Conservation (phyloP, 2,329 filamentous ascomycete genomes). For the Keithomyces neogunnii region DNA sequence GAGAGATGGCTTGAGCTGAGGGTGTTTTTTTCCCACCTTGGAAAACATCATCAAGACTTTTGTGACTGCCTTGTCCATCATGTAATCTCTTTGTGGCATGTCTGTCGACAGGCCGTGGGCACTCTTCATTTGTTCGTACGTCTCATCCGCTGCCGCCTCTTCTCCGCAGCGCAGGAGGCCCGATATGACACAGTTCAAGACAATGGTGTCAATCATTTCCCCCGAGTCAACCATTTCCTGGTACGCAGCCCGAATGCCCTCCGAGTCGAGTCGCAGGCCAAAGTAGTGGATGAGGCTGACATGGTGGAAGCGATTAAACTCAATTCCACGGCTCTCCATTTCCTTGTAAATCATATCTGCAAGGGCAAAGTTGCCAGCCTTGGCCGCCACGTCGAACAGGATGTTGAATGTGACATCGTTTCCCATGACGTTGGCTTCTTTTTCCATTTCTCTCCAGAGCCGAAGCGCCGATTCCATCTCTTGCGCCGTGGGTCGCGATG, state of each 20-base stretch:
- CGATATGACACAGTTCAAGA: constrained; percentile 79
- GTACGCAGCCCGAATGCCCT: constrained; percentile 69
- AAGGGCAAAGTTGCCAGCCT: constrained; percentile 73
- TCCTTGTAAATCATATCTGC: constrained; percentile 80
- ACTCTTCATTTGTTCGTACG: constrained; percentile 78
- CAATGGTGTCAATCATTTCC: constrained; percentile 79
- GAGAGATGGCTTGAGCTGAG: constrained; percentile 40
- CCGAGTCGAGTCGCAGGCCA: constrained; percentile 65
- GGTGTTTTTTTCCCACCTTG: constrained; percentile 43
- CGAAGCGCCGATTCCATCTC: constrained; percentile 54
- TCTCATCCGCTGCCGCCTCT: constrained; percentile 63
- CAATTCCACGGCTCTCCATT: constrained; percentile 61
- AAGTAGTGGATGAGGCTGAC: constrained; percentile 78
- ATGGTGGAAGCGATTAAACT: constrained; percentile 71
- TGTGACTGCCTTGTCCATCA: constrained; percentile 40
- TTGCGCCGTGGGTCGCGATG: constrained; percentile 50
- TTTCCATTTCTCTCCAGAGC: constrained; percentile 88
- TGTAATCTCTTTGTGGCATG: constrained; percentile 37
- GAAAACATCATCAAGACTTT: constrained; percentile 51
- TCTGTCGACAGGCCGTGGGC: constrained; percentile 34
- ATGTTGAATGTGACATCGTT: constrained; percentile 87
- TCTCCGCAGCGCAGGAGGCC: constrained; percentile 73
- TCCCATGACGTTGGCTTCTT: constrained; percentile 51
- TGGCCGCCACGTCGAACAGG: constrained; percentile 80
- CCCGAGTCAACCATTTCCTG: constrained; percentile 73